phyloP scores from a whole-genome alignment of 1,139 yeast genomes.

The Suhomyces bokatorum region DNA sequence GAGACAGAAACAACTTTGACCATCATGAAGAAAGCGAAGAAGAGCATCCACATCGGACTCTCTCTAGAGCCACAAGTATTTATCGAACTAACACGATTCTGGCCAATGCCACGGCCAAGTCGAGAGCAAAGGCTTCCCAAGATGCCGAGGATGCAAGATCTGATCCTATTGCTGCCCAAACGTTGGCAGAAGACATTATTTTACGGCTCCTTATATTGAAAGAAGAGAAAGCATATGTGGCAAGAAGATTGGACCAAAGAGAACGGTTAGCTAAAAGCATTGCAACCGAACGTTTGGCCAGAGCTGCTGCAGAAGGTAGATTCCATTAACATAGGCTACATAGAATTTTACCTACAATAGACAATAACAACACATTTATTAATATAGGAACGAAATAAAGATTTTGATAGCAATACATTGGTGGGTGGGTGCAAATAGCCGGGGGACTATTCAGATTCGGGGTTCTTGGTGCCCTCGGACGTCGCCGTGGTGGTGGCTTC shows the following conservation, averaged over 20 bases:
- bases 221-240: constrained; percentile 48
- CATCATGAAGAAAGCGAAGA: constrained; percentile 16
- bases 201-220: constrained; percentile 56
- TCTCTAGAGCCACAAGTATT: constrained; percentile 54
- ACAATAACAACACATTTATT: constrained; percentile 6
- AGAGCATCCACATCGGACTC: constrained; percentile 14
- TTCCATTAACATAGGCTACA: constrained; percentile 14
- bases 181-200: constrained; percentile 64
- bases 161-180: constrained; percentile 57
- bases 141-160: constrained; percentile 54
- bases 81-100: constrained; percentile 66
- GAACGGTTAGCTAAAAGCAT: constrained; percentile 63
- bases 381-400: constrained; percentile 12
- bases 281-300: constrained; percentile 57
- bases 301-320: constrained; percentile 48
- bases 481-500: constrained; percentile 7
- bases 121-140: constrained; percentile 54
- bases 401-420: constrained; percentile 1
- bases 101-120: constrained; percentile 70
- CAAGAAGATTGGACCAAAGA: constrained; percentile 59
- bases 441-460: not conserved
- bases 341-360: not conserved
- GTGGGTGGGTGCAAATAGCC: not conserved
- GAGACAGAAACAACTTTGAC: constrained; percentile 41
- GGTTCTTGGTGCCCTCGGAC: constrained; percentile 9